phyloP scores from a whole-genome alignment of 2,329 filamentous ascomycete species.

The Tolypocladium capitatum region DNA sequence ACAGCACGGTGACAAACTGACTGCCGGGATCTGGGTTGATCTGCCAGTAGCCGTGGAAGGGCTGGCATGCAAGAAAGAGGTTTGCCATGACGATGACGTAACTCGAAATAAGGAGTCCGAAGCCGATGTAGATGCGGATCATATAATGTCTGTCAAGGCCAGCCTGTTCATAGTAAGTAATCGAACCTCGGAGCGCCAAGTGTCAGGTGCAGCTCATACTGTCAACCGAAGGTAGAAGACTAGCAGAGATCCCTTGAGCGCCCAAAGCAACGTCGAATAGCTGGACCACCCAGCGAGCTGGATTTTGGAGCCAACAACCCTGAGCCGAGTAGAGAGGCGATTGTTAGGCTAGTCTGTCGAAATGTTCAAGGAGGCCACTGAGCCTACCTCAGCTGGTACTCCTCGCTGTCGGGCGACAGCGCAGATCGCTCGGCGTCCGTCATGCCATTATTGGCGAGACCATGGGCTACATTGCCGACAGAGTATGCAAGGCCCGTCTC shows the following conservation, averaged over 20 bases:
- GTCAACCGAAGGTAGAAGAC: constrained; percentile 43
- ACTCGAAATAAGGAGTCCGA: constrained; percentile 31
- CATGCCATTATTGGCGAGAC: constrained; percentile 45
- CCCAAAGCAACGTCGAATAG: constrained; percentile 40
- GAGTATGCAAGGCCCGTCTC: constrained; percentile 38
- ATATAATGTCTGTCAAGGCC: constrained; percentile 27
- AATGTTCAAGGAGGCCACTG: background rate
- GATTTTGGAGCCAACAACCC: constrained; percentile 42
- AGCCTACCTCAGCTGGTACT: constrained; percentile 26
- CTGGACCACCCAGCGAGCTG: constrained; percentile 42
- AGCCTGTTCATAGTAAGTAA: constrained; percentile 13
- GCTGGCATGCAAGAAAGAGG: constrained; percentile 38
- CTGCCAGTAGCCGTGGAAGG: constrained; percentile 43
- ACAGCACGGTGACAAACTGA: constrained; percentile 15
- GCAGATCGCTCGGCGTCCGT: constrained; percentile 32
- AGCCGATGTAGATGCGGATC: constrained; percentile 35
- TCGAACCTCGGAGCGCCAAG: background rate
- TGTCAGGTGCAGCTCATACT: background rate
- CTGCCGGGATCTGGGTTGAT: constrained; percentile 44
- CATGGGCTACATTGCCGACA: constrained; percentile 32
- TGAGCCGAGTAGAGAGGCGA: constrained; percentile 4
- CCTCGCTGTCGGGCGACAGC: constrained; percentile 27
- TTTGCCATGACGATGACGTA: constrained; percentile 36
- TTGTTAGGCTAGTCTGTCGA: background rate
- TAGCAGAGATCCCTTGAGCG: constrained; percentile 42